phyloP scores from a whole-genome alignment of 164 flowering plant genomes.

The Vitis amurensis region DNA sequence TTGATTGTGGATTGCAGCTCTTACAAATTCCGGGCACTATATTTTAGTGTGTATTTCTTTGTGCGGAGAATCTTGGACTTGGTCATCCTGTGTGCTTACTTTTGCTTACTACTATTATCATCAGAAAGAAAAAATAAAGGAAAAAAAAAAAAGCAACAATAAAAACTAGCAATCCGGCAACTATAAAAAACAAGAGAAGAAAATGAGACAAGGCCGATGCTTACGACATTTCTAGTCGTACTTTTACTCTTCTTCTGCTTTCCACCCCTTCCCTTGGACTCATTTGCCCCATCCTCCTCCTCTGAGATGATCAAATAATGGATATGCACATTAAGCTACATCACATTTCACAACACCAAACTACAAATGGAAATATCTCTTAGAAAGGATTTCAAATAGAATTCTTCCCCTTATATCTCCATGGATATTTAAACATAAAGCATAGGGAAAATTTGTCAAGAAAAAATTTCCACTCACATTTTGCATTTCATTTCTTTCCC shows the following conservation, averaged over 20 bases:
- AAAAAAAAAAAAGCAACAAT: not conserved
- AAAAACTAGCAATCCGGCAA: not conserved
- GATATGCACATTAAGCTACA: not conserved
- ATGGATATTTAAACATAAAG: too few relatives aligned
- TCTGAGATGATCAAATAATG: conserved; percentile 32
- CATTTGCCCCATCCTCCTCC: conserved; percentile 51
- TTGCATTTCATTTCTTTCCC: too few relatives aligned
- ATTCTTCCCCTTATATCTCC: too few relatives aligned
- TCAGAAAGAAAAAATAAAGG: not conserved
- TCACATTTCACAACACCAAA: not conserved
- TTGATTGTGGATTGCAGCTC: not conserved
- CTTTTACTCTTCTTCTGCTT: conserved; percentile 37
- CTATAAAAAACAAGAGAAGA: not conserved
- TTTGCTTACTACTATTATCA: not conserved
- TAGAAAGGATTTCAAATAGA: not conserved
- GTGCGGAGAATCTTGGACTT: not conserved
- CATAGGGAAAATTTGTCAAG: too few relatives aligned
- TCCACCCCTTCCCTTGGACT: conserved; percentile 34
- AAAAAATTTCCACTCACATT: too few relatives aligned
- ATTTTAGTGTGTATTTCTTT: not conserved
- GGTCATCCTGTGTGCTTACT: not conserved
- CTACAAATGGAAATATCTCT: too few relatives aligned
- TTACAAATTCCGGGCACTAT: not conserved
- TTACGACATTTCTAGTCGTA: conserved; percentile 24
- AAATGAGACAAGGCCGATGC: not conserved